Base-by-base conservation (phyloP, 306 rosid genomes). In the Sophora flavescens region DNA sequence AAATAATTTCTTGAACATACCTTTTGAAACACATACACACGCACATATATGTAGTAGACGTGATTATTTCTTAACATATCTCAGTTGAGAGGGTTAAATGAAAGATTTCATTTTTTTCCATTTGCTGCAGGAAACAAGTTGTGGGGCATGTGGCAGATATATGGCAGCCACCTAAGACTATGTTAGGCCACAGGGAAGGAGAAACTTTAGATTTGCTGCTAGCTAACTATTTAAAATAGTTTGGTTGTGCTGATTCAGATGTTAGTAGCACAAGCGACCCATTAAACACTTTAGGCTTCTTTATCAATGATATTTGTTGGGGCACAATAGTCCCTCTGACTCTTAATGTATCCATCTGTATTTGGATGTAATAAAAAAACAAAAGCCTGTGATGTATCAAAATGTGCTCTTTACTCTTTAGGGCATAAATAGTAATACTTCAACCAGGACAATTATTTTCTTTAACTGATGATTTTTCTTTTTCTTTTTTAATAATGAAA, bases 61-160 rank as follows among this genome's bases (percentile, higher is more conserved):
- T 36, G 6, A 35, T 16, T 36, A 14, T 74, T 14, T 33, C 5
- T 10, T 38, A 18, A 44, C 26, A 4, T 44, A 9, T 54, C 18
- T 56, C 47, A 61, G 57, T 26, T 66, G 6, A 58, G 28, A 45
- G 76, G 61, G 10, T 59, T 35, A 7, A 74, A 59, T 48, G 7
- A 66, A 59, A 68, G 64, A 28, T 68, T 72, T 78, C 12, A 38
- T 64, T 58, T 75, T 48, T 30, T 10, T 10, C 18, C 18, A 35
- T 51, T 42, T 67, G 61, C 44, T 74, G 52, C 78, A 83, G 86
- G 83, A 33, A 78, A 52, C 39, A 35, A n/a, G 44, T 45, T 45
- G 62, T 62, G 67, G 52, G 70, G 39, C 50, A 57, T 39, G 72
- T 39, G 71, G 66, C 51, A 68, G 70, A 81, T 35, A 67, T 33